Evolutionary conservation across 495 filamentous ascomycete genomes (phyloP).

Genomic region (Penicillium tannophilum): DNA sequence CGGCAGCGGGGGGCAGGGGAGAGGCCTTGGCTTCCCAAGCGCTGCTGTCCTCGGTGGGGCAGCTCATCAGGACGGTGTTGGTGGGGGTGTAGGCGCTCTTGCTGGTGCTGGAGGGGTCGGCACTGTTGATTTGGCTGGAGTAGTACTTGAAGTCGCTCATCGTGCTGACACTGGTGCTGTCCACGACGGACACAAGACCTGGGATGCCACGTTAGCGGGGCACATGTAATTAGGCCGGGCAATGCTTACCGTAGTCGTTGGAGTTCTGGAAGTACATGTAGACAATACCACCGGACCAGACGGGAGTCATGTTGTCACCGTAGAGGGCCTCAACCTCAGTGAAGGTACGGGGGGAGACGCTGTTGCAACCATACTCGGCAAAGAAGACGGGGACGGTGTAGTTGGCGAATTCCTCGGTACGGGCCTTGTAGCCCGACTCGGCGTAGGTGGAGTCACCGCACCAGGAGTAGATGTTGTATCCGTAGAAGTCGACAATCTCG

Average conservation of each 20-base stretch:
- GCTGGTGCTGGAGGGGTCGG: slow-evolving; percentile 64
- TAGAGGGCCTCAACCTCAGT: slow-evolving; percentile 86
- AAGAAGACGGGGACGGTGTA: slow-evolving; percentile 96
- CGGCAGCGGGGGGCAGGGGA: slow-evolving; percentile 77
- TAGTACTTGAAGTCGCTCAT: slow-evolving; percentile 76
- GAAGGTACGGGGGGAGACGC: slow-evolving; percentile 71
- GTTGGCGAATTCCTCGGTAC: slow-evolving; percentile 79
- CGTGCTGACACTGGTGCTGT: slow-evolving; percentile 57
- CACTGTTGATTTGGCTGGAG: slow-evolving; percentile 67
- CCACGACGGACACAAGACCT: slow-evolving; percentile 72
- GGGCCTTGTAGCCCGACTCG: slow-evolving; percentile 73
- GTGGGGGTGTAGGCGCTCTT: slow-evolving; percentile 72
- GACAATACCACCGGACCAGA: slow-evolving; percentile 93
- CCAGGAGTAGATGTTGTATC: slow-evolving; percentile 99
- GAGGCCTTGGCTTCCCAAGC: slow-evolving; percentile 68
- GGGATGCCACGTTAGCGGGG: background rate
- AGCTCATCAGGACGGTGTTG: slow-evolving; percentile 71
- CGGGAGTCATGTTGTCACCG: slow-evolving; percentile 73
- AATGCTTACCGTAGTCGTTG: slow-evolving; percentile 78
- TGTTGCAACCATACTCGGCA: slow-evolving; percentile 97
- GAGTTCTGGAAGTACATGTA: slow-evolving; percentile 96
- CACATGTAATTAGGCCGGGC: background rate
- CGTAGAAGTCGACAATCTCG: slow-evolving; percentile 88
- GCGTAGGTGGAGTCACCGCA: slow-evolving; percentile 78
- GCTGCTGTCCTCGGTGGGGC: slow-evolving; percentile 61